Base-by-base conservation (phyloP, 2,329 filamentous ascomycete genomes). In the Amesomyces nigricolor region DNA sequence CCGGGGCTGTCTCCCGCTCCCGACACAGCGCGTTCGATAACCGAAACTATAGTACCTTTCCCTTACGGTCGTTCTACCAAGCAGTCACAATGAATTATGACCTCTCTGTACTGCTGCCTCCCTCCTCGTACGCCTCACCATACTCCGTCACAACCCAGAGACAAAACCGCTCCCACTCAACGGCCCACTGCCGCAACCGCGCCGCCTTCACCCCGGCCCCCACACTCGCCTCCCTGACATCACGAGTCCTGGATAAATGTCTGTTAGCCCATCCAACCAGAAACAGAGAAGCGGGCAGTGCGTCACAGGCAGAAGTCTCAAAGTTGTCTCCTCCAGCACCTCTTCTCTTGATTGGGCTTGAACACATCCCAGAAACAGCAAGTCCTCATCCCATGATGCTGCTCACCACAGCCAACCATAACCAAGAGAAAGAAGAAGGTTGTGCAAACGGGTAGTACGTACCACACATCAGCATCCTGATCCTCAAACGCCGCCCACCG, bases 401-500 rank as follows among this genome's bases (percentile, higher is more conserved):
- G 8, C 11, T 14, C 6, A 26, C 6, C 32, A 26, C 10, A 13
- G 7, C 16, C 9, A 6, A 5, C 19, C 9, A 17, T 14, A 26
- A 16, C 26, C 17, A 19, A 6, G 29, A 37, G 11, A 17, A 1
- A 11, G 8, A 53, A 26, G 5, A 13, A 26, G 19, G n/a, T n/a
- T n/a, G n/a, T n/a, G n/a, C n/a, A n/a, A n/a, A n/a, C n/a, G n/a
- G n/a, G 14, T 13, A 16, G n/a, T 19, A 59, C 61, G 17, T 54
- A 63, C 62, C 91, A 96, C 45, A 86, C 82, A 7, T 83, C 79
- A 10, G 80, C 70, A 17, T 72, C 79, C 68, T 90, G 83, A 63
- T 96, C 91, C 67, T 95, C 90, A 64, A 91, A 95, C 19, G 86
- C 87, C 8, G 90, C 87, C 89, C 90, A 97, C 40, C 89, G 80